Base-by-base conservation (phyloP, 106 monocot species). In the Apostasia shenzhenica region DNA sequence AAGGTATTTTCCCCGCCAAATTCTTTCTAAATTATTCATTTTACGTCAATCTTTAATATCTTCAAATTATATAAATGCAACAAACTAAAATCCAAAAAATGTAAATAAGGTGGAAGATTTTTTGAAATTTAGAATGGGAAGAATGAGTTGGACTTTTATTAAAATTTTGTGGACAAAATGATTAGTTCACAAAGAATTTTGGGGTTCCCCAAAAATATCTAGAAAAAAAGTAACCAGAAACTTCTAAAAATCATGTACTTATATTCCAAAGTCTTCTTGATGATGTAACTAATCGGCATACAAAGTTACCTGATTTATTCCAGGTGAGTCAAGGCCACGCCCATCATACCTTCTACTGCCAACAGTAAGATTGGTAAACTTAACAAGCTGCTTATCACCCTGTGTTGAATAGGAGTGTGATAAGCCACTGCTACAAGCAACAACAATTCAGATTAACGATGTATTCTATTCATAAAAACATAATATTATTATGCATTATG, bases 401-500 rank as follows among this genome's bases (percentile, higher is more conserved):
- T 83, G 82, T 50, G 79, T 70, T 42, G 95, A 88, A 66, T 86
- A 95, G 13, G 99, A 93, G 12, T 84, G 93, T 42, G 99, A 87
- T 57, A 93, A 55, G 55, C 89, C 89, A 81, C 89, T 92, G 85
- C 50, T 59, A 42, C 42, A 80, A 45, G 68, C 26, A 67, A 51
- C 3, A 43, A 63, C 43, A 5, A 62, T n/a, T 26, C 26, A 26
- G 26, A 26, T 26, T 26, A 26, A 26, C 26, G 26, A 26, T 26
- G 26, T 26, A 26, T 26, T 26, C 26, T 26, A 26, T 26, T 26
- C 26, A 26, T 26, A 26, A 26, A 26, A 26, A 26, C 26, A 26
- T 26, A 26, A 69, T 26, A 26, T 61, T 40, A 42, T 14, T 44
- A 7, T 66, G 26, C 66, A 49, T 45, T 13, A 51, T 45, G n/a